These are phyloP conservation scores for Cordyceps tenuipes DNA, from an alignment of 2,329 filamentous ascomycete genomes.

Conservation along the genomic window DNA sequence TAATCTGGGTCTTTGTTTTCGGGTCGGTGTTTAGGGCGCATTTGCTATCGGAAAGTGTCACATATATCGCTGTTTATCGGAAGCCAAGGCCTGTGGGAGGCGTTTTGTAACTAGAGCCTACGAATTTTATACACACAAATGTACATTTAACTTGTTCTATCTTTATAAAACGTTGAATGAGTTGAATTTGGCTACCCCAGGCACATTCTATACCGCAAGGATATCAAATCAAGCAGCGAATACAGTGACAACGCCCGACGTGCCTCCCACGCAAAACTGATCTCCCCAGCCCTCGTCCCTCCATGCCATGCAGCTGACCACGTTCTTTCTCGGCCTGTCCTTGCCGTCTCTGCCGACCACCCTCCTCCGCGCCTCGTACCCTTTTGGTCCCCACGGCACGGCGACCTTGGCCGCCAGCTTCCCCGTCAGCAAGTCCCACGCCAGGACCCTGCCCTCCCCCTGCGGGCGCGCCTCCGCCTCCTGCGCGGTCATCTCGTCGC, in stretches of 20 bases:
- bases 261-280: conserved; percentile 58
- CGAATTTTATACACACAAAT: not conserved
- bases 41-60: conserved; percentile 8
- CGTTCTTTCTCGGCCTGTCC: conserved; percentile 50
- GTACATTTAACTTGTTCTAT: conserved; percentile 18
- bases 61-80: not conserved
- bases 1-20: conserved; percentile 4
- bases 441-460: conserved; percentile 57
- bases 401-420: conserved; percentile 54
- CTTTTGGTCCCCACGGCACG: conserved; percentile 48
- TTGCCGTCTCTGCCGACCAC: conserved; percentile 52
- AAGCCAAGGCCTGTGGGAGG: not conserved
- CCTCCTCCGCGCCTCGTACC: conserved; percentile 39
- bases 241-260: conserved; percentile 56
- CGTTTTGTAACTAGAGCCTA: not conserved
- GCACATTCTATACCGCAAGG: not conserved
- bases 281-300: conserved; percentile 53
- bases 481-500: conserved; percentile 55
- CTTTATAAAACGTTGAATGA: no score
- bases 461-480: conserved; percentile 13
- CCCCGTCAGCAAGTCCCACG: conserved; percentile 78
- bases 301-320: conserved; percentile 56
- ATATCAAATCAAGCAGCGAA: conserved; percentile 33
- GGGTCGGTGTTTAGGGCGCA: conserved; percentile 4
- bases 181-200: not conserved